These are phyloP conservation scores for Lodderomyces orthopsilosis DNA, from an alignment of 1,139 yeast species.

Conservation along the genomic window DNA sequence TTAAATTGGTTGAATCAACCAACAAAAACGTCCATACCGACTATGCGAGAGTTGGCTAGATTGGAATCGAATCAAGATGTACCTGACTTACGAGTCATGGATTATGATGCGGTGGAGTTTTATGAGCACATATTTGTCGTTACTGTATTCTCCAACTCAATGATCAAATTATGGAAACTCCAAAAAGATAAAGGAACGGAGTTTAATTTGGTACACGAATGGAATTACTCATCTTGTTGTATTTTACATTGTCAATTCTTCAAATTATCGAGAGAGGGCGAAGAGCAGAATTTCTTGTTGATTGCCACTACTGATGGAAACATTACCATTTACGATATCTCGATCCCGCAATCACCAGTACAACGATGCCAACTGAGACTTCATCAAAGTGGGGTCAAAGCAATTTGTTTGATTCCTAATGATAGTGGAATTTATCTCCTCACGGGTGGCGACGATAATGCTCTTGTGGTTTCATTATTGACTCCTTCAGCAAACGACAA, in stretches of 20 bases:
- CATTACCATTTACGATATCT: slow-evolving; percentile 57
- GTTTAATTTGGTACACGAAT: slow-evolving; percentile 47
- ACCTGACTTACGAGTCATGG: slow-evolving; percentile 90
- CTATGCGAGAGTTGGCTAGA: slow-evolving; percentile 43
- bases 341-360: slow-evolving; percentile 15
- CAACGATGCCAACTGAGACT: slow-evolving; percentile 25
- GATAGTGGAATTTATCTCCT: slow-evolving; percentile 34
- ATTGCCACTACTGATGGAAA: slow-evolving; percentile 84
- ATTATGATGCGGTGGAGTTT: slow-evolving; percentile 51
- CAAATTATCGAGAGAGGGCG: slow-evolving; percentile 12
- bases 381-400: slow-evolving; percentile 85
- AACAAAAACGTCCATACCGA: slow-evolving; percentile 27
- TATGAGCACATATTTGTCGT: slow-evolving; percentile 58
- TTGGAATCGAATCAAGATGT: slow-evolving; percentile 47
- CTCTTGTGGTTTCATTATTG: slow-evolving; percentile 50
- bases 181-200: slow-evolving; percentile 22
- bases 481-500: slow-evolving; percentile 13
- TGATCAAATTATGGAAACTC: slow-evolving; percentile 64
- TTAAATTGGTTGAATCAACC: slow-evolving; percentile 30
- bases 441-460: slow-evolving; percentile 94
- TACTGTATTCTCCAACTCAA: slow-evolving; percentile 84
- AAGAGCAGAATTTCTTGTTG: slow-evolving; percentile 30
- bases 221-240: slow-evolving; percentile 71
- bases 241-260: slow-evolving; percentile 59
- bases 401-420: slow-evolving; percentile 27